These are phyloP conservation scores for Talaromyces piceae DNA, from an alignment of 2,329 filamentous ascomycete genomes.

Conservation along the genomic window DNA sequence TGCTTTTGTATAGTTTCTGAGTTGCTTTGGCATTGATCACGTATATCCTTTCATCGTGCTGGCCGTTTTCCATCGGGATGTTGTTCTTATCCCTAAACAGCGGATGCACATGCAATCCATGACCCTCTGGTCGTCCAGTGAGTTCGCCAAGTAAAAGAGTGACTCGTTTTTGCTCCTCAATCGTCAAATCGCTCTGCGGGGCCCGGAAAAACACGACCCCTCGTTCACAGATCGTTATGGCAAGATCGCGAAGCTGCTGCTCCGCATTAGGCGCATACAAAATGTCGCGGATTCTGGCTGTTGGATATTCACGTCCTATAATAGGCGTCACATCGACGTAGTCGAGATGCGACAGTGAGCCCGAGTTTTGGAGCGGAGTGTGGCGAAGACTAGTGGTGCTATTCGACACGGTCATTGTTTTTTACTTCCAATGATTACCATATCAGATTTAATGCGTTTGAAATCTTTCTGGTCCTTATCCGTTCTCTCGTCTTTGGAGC, in stretches of 20 bases:
- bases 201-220: conserved; percentile 27
- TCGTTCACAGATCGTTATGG: conserved; percentile 28
- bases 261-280: conserved; percentile 31
- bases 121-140: conserved; percentile 32
- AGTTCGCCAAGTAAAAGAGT: conserved; percentile 25
- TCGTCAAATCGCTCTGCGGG: conserved; percentile 4
- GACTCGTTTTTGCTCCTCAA: conserved; percentile 16
- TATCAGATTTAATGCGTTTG: no score
- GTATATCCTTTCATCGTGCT: conserved; percentile 5
- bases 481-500: background rate
- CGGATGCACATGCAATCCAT: conserved; percentile 12
- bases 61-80: conserved; percentile 2
- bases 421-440: background rate
- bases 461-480: background rate
- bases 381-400: background rate
- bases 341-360: conserved; percentile 26
- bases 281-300: conserved; percentile 27
- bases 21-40: conserved; percentile 4
- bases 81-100: conserved; percentile 2
- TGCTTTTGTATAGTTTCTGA: conserved; percentile 5
- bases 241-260: conserved; percentile 22
- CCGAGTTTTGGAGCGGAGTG: conserved; percentile 1
- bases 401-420: background rate
- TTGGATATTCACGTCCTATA: conserved; percentile 38
- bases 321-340: conserved; percentile 39